Percentiles rank a stretch among this genome's conserved stretches.
These are phyloP conservation scores for Ogataea nakhonphanomensis DNA, from an alignment of 805 yeast genomes.

Conservation along the genomic window DNA sequence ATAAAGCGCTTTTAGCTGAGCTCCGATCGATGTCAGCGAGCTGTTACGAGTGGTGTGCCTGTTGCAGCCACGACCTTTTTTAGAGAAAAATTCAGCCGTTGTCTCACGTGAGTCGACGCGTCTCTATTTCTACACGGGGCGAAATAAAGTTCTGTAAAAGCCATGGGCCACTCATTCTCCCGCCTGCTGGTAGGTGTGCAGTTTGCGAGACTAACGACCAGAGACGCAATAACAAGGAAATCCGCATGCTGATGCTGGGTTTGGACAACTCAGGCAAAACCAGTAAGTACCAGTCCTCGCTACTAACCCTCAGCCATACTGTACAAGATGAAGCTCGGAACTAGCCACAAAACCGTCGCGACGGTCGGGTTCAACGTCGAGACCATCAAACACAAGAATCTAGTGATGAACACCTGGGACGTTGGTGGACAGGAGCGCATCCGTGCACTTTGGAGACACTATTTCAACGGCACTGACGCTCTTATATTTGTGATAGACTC, in stretches of 20 bases:
- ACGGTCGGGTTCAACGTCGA: slow-evolving; percentile 91
- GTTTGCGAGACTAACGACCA: slow-evolving; percentile 3
- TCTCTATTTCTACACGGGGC: slow-evolving; percentile 2
- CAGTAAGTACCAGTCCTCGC: slow-evolving; percentile 29
- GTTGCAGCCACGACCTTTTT: no score
- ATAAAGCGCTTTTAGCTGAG: no score
- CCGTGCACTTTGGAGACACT: slow-evolving; percentile 93
- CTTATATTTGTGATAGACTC: slow-evolving; percentile 88
- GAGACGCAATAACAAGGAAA: slow-evolving; percentile 24
- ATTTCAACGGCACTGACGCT: slow-evolving; percentile 90
- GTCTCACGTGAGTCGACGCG: not conserved
- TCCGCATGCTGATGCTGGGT: slow-evolving; percentile 81
- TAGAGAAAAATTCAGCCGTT: not conserved
- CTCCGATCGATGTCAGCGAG: no score
- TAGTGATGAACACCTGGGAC: slow-evolving; percentile 66
- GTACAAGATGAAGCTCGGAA: slow-evolving; percentile 77
- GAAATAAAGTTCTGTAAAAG: not conserved
- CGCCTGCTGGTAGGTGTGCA: slow-evolving; percentile 20
- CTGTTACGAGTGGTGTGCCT: no score
- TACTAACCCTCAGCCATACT: slow-evolving; percentile 49
- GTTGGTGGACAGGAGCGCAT: slow-evolving; percentile 95
- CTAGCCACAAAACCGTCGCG: slow-evolving; percentile 76
- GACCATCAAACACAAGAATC: slow-evolving; percentile 46
- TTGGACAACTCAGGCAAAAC: slow-evolving; percentile 93
- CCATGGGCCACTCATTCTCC: slow-evolving; percentile 24